phyloP scores from a whole-genome alignment of 805 yeast species.

The Saccharomycopsis sp. region DNA sequence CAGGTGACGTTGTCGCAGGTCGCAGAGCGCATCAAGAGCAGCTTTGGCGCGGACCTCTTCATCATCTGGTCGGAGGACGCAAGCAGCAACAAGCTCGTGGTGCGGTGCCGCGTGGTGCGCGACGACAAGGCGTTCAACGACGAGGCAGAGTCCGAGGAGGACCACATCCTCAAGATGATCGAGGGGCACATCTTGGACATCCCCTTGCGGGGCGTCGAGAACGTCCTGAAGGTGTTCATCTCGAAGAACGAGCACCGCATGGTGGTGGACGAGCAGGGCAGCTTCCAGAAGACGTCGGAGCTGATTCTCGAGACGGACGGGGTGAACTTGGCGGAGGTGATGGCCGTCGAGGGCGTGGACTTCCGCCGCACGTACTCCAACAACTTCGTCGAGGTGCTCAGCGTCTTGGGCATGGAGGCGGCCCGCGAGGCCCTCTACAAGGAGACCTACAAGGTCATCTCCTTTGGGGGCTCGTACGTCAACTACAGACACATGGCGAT shows the following conservation, averaged over 20 bases:
- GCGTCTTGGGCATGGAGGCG: slow-evolving; percentile 97
- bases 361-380: slow-evolving; percentile 86
- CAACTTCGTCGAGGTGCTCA: slow-evolving; percentile 91
- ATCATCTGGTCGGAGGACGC: slow-evolving; percentile 97
- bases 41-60: slow-evolving; percentile 90
- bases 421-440: slow-evolving; percentile 90
- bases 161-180: slow-evolving; percentile 88
- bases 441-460: slow-evolving; percentile 94
- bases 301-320: slow-evolving; percentile 99
- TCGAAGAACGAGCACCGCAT: slow-evolving; percentile 35
- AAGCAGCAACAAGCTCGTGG: slow-evolving; percentile 90
- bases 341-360: slow-evolving; percentile 93
- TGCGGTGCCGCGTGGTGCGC: slow-evolving; percentile 97
- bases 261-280: slow-evolving; percentile 71
- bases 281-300: slow-evolving; percentile 80
- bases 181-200: slow-evolving; percentile 96
- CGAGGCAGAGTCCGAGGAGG: slow-evolving; percentile 94
- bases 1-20: slow-evolving; percentile 98
- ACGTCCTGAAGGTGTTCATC: slow-evolving; percentile 78
- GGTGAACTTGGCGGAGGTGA: slow-evolving; percentile 89
- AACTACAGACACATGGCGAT: slow-evolving; percentile 98
- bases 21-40: slow-evolving; percentile 88
- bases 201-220: slow-evolving; percentile 91
- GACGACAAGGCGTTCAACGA: slow-evolving; percentile 91
- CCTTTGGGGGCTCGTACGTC: slow-evolving; percentile 99